phyloP scores from a whole-genome alignment of 352 stramenopile species.

The Pythium phragmiticola region DNA sequence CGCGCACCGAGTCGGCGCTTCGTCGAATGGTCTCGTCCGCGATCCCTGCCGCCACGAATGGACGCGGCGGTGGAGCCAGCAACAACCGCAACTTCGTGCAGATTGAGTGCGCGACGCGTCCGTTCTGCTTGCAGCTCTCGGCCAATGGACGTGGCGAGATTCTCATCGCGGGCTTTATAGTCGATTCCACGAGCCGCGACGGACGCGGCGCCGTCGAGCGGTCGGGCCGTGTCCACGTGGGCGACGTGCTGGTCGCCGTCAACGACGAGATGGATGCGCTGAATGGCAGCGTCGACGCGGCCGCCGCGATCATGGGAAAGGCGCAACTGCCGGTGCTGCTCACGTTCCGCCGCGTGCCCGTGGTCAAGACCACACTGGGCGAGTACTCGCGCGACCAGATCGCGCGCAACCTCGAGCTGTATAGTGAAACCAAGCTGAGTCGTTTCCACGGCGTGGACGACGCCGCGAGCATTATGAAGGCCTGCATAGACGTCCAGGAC shows the following conservation, averaged over 20 bases:
- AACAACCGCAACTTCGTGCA: conserved; percentile 37
- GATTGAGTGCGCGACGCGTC: conserved; percentile 44
- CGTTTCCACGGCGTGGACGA: conserved; percentile 35
- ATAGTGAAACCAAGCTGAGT: conserved; percentile 35
- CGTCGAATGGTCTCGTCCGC: conserved; percentile 17
- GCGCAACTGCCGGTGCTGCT: conserved; percentile 47
- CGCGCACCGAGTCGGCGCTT: conserved; percentile 1
- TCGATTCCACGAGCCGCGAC: conserved; percentile 24
- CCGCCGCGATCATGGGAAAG: conserved; percentile 34
- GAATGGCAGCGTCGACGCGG: conserved; percentile 42
- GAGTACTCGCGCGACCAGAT: conserved; percentile 64
- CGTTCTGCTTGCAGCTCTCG: conserved; percentile 51
- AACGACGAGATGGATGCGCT: conserved; percentile 47
- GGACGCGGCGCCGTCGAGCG: conserved; percentile 38
- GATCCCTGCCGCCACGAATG: background rate
- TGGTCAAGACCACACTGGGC: conserved; percentile 45
- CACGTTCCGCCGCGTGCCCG: conserved; percentile 50
- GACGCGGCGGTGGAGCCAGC: background rate
- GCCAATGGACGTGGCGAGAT: conserved; percentile 36
- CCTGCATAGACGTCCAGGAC: conserved; percentile 50
- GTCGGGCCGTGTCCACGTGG: conserved; percentile 39
- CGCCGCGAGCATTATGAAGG: conserved; percentile 51
- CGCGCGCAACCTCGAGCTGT: conserved; percentile 46
- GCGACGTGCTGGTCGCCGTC: conserved; percentile 63
- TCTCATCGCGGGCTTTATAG: conserved; percentile 47